Conservation (phyloP, 306 rosid species). For the Dryas alaskensis region DNA sequence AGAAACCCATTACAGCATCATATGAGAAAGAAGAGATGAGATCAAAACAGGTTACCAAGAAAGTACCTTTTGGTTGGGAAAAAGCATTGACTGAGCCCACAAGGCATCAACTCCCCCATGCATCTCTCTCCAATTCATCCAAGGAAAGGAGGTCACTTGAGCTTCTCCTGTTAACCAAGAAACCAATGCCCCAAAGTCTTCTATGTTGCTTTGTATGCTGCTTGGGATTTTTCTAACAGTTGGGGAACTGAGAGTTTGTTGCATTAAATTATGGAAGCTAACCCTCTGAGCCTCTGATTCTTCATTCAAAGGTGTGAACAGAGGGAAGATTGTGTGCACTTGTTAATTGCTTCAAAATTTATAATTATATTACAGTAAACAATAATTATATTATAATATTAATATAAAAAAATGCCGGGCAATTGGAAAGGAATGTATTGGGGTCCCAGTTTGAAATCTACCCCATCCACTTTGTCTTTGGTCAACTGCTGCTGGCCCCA, state of each 20-base stretch:
- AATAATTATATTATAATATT: not conserved
- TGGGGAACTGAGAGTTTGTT: slow-evolving; percentile 15
- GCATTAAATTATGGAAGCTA: slow-evolving; percentile 53
- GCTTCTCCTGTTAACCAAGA: slow-evolving; percentile 52
- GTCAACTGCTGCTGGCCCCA: slow-evolving; percentile 20
- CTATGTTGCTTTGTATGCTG: not conserved
- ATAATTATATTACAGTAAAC: not conserved
- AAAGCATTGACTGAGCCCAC: slow-evolving; percentile 71
- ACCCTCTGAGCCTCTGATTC: slow-evolving; percentile 25
- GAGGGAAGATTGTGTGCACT: slow-evolving; percentile 17
- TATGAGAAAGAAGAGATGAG: slow-evolving; percentile 13
- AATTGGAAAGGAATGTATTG: slow-evolving; percentile 16
- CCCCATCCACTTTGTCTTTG: not conserved
- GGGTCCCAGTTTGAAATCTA: slow-evolving; percentile 25
- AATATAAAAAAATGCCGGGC: not conserved
- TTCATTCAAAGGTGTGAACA: slow-evolving; percentile 36
- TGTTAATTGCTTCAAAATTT: not conserved
- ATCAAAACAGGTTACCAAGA: slow-evolving; percentile 25
- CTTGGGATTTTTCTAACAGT: slow-evolving; percentile 25
- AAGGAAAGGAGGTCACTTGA: slow-evolving; percentile 29
- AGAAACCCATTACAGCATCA: slow-evolving; percentile 36
- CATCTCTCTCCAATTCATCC: slow-evolving; percentile 39
- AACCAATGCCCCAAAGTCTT: slow-evolving; percentile 55
- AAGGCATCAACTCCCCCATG: slow-evolving; percentile 46
- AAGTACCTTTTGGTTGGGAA: slow-evolving; percentile 51